Conservation (phyloP, 805 yeast genomes). For the Brettanomyces custersianus region DNA sequence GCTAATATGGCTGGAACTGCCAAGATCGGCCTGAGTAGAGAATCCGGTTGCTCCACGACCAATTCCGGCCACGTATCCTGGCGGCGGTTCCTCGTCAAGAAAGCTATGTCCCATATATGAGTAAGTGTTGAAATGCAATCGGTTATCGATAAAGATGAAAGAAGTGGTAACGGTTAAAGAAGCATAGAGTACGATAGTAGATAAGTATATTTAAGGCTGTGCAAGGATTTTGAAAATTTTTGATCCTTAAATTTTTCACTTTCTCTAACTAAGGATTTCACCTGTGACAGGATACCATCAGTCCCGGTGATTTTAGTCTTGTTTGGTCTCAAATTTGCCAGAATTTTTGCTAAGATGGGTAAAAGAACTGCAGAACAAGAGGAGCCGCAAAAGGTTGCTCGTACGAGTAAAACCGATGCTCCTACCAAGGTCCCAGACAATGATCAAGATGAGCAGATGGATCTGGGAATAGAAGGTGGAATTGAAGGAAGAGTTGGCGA, state of each 20-base stretch:
- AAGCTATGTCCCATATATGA: slow-evolving; percentile 39
- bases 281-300: too few species aligned
- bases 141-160: too few species aligned
- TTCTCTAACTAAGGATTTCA: too few species aligned
- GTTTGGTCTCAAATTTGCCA: too few species aligned
- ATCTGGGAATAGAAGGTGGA: slow-evolving; percentile 56
- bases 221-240: too few species aligned
- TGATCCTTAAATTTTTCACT: too few species aligned
- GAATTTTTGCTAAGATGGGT: too few species aligned
- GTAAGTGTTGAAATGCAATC: too few species aligned
- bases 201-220: too few species aligned
- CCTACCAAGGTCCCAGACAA: slow-evolving; percentile 17
- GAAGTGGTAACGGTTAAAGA: too few species aligned
- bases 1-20: slow-evolving; percentile 33
- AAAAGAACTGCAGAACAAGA: slow-evolving; percentile 25
- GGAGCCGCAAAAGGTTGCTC: slow-evolving; percentile 9
- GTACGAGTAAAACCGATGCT: slow-evolving; percentile 11
- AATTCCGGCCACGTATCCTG: slow-evolving; percentile 83
- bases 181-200: too few species aligned
- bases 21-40: slow-evolving; percentile 73
- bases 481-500: slow-evolving; percentile 87
- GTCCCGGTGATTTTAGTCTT: too few species aligned
- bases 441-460: slow-evolving; percentile 31
- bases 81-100: slow-evolving; percentile 78
- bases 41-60: slow-evolving; percentile 96